These are phyloP conservation scores for Rhododendron griersonianum DNA, from an alignment of 148 eudicot species.

Conservation along the genomic window DNA sequence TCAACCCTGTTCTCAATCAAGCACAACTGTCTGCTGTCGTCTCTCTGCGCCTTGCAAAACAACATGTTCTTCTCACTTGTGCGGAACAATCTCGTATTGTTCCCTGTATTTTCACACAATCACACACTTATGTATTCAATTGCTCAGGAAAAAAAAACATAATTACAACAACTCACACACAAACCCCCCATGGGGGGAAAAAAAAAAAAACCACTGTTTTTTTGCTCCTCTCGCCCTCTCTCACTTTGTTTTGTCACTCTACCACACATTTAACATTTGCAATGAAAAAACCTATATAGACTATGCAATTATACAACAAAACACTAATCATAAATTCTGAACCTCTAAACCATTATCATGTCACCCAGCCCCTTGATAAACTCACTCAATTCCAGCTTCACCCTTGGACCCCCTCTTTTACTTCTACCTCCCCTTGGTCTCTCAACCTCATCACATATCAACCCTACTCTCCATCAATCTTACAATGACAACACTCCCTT, in stretches of 20 bases:
- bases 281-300: neutral
- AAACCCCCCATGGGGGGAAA: neutral
- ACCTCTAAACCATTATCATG: neutral
- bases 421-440: neutral
- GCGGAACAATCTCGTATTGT: neutral
- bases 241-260: neutral
- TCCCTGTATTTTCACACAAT: neutral
- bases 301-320: neutral
- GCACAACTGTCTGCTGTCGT: neutral
- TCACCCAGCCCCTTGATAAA: neutral
- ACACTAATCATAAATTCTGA: neutral
- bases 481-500: neutral
- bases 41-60: neutral
- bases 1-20: neutral
- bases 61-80: neutral
- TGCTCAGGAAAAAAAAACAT: neutral
- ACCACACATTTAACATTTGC: neutral
- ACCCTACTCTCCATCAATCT: neutral
- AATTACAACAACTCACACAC: neutral
- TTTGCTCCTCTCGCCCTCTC: neutral
- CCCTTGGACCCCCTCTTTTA: neutral
- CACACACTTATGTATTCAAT: neutral
- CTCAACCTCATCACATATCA: neutral
- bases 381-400: neutral
- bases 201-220: neutral